Conservation (phyloP, 1,284 basidiomycete species). For the Ceratorhiza oryzae-sativae region DNA sequence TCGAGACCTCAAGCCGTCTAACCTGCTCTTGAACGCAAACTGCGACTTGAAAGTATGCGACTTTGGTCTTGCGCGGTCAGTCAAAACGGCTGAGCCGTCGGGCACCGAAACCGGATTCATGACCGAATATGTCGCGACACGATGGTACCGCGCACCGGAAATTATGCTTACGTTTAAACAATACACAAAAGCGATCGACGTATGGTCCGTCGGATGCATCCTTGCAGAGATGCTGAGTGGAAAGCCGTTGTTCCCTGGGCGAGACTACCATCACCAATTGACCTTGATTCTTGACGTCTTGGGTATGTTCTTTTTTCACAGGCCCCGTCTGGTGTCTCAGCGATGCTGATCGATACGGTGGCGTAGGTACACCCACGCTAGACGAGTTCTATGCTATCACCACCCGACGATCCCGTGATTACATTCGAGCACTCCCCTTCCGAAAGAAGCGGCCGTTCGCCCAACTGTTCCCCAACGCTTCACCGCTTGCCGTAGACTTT, state of each 20-base stretch:
- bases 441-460: constrained; percentile 81
- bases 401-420: constrained; percentile 84
- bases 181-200: constrained; percentile 93
- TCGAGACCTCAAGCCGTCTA: constrained; percentile 94
- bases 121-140: constrained; percentile 94
- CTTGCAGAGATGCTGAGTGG: constrained; percentile 96
- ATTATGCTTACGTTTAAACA: constrained; percentile 98
- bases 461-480: constrained; percentile 86
- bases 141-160: constrained; percentile 88
- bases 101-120: constrained; percentile 89
- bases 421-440: constrained; percentile 89
- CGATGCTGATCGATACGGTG: not conserved
- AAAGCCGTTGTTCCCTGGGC: constrained; percentile 93
- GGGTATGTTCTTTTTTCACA: constrained; percentile 54
- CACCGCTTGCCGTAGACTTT: constrained; percentile 87
- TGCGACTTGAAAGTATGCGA: constrained; percentile 93
- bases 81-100: constrained; percentile 83
- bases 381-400: constrained; percentile 94
- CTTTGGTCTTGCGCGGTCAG: constrained; percentile 88
- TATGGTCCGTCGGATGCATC: constrained; percentile 97
- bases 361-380: constrained; percentile 71
- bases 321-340: not conserved
- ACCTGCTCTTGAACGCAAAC: constrained; percentile 93
- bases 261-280: constrained; percentile 96
- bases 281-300: constrained; percentile 89